These are phyloP conservation scores for Chrysosporium queenslandicum DNA, from an alignment of 2,329 filamentous ascomycete species.

Conservation along the genomic window DNA sequence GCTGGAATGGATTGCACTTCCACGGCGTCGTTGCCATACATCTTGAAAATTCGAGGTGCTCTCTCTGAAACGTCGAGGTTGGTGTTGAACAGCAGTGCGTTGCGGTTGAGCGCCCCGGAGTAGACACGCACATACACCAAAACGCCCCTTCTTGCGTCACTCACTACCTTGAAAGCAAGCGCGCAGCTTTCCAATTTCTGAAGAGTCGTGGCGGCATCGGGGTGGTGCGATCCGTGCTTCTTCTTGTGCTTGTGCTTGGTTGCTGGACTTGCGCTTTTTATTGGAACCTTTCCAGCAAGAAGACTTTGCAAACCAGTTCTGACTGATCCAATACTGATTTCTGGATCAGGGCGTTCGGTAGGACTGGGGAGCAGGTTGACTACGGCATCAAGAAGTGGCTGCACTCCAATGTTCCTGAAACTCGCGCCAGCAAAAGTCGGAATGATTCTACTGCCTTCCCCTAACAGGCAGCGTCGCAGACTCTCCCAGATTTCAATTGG, in stretches of 20 bases:
- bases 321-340: conserved; percentile 56
- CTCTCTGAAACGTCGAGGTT: conserved; percentile 69
- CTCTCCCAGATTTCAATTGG: conserved; percentile 58
- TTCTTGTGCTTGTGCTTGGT: conserved; percentile 35
- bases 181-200: conserved; percentile 59
- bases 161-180: conserved; percentile 84
- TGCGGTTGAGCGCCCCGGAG: conserved; percentile 66
- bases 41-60: conserved; percentile 71
- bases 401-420: conserved; percentile 86
- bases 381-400: conserved; percentile 80
- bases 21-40: conserved; percentile 78
- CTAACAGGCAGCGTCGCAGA: conserved; percentile 60
- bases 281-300: conserved; percentile 37
- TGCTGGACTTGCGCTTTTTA: conserved; percentile 29
- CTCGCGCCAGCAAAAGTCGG: conserved; percentile 88
- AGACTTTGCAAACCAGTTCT: conserved; percentile 46
- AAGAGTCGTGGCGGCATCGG: conserved; percentile 39
- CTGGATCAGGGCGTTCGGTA: conserved; percentile 64
- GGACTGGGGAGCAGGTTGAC: conserved; percentile 81
- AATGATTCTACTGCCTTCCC: conserved; percentile 57
- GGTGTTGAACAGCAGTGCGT: conserved; percentile 74
- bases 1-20: conserved; percentile 70
- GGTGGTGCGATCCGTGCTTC: conserved; percentile 30
- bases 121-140: conserved; percentile 90
- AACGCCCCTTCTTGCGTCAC: conserved; percentile 74